These are phyloP conservation scores for Neltuma alba DNA, from an alignment of 306 rosid species.

Conservation along the genomic window DNA sequence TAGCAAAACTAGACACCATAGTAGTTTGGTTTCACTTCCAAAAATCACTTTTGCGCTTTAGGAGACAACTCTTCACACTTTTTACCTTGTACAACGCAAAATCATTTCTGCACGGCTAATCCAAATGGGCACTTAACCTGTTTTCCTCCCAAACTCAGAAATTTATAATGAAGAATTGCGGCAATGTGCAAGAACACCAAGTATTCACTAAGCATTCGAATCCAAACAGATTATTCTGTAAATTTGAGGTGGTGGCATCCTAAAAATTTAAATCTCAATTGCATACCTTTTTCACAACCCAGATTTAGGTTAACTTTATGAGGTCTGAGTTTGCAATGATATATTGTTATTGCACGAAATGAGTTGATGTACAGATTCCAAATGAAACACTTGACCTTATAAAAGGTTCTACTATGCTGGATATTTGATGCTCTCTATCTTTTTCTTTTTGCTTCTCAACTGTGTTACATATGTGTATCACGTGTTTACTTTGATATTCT, in stretches of 20 bases:
- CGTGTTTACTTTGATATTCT: conserved; percentile 16
- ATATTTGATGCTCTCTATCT: background rate
- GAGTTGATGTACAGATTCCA: background rate
- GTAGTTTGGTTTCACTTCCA: too few relatives aligned
- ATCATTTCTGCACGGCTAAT: too few relatives aligned
- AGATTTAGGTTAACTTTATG: background rate
- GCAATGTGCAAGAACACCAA: background rate
- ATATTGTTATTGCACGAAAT: background rate
- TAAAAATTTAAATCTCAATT: background rate
- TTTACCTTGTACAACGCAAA: too few relatives aligned
- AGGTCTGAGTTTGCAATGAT: background rate
- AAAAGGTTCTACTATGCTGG: background rate
- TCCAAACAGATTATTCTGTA: background rate
- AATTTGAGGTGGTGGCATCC: background rate
- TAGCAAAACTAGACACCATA: background rate
- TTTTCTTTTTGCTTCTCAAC: background rate
- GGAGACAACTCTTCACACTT: too few relatives aligned
- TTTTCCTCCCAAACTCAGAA: background rate
- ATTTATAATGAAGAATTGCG: background rate
- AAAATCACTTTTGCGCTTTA: too few relatives aligned
- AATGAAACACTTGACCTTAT: background rate
- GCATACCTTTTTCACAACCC: background rate
- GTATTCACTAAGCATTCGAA: background rate
- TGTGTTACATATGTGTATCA: conserved; percentile 1
- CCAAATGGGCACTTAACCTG: too few relatives aligned